A percentile compares a stretch with the other conserved stretches of the same genome.
Conservation (phyloP, 1,284 basidiomycete genomes). For the Cryptococcus sp. region DNA sequence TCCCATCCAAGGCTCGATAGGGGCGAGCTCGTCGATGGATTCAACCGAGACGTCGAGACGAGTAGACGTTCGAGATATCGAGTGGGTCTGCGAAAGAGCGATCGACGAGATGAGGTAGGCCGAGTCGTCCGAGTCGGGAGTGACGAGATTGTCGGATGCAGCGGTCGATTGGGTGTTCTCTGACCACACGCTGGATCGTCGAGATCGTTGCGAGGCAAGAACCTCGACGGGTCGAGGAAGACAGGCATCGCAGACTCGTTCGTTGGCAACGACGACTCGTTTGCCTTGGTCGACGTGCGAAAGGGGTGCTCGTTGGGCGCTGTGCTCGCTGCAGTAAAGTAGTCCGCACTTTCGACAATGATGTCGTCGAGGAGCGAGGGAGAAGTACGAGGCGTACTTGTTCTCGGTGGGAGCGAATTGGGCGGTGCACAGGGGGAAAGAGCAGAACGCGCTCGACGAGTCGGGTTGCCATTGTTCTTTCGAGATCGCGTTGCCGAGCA, state of each 20-base stretch:
- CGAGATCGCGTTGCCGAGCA: slow-evolving; percentile 19
- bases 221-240: slow-evolving; percentile 6
- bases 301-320: slow-evolving; percentile 20
- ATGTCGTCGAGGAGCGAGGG: slow-evolving; percentile 34
- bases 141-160: slow-evolving; percentile 13
- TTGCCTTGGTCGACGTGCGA: slow-evolving; percentile 13
- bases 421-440: slow-evolving; percentile 34
- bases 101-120: slow-evolving; percentile 2
- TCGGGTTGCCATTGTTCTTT: slow-evolving; percentile 33
- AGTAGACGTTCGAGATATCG: slow-evolving; percentile 1
- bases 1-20: slow-evolving; percentile 42
- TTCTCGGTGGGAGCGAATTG: slow-evolving; percentile 28
- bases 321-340: slow-evolving; percentile 35
- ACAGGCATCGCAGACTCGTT: slow-evolving; percentile 40
- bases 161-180: slow-evolving; percentile 5
- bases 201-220: slow-evolving; percentile 2
- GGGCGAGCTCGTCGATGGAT: slow-evolving; percentile 22
- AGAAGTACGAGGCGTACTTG: slow-evolving; percentile 16
- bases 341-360: slow-evolving; percentile 41
- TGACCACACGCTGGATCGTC: slow-evolving; percentile 8
- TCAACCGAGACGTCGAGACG: slow-evolving; percentile 2
- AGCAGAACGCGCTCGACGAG: slow-evolving; percentile 33
- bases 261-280: slow-evolving; percentile 8
- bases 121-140: slow-evolving; percentile 15
- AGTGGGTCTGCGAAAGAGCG: background rate